Conservation (phyloP, 106 monocot species). For the Dendrobium huoshanense region DNA sequence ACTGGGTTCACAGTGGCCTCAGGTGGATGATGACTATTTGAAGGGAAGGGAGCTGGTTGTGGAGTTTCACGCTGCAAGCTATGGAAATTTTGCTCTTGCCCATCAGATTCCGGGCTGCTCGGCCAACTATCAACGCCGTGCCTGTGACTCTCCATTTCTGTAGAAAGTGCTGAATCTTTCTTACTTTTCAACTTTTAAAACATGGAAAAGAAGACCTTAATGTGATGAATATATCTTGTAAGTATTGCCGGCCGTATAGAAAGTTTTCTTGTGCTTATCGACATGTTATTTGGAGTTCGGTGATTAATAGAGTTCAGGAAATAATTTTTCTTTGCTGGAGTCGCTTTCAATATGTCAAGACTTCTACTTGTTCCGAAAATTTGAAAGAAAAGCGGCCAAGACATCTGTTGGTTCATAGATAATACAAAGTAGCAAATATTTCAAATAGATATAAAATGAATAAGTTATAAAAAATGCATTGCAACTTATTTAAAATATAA, state of each 20-base stretch:
- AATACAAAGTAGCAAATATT: no score
- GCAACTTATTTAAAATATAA: no score
- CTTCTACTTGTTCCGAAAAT: no score
- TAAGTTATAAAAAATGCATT: no score
- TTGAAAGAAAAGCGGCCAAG: no score
- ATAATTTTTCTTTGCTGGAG: neutral
- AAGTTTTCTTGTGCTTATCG: neutral
- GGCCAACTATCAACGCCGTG: neutral
- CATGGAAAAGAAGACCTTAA: neutral
- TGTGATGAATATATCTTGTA: neutral
- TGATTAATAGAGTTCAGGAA: neutral
- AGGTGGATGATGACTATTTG: neutral
- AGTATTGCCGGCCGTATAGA: neutral
- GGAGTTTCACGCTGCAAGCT: slow-evolving; percentile 1
- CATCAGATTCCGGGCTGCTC: neutral
- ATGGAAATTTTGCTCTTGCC: neutral
- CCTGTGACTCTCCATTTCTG: neutral
- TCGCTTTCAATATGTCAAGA: neutral
- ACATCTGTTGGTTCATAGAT: no score
- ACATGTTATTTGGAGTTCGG: neutral
- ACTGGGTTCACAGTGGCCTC: neutral
- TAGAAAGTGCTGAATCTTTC: neutral
- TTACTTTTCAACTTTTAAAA: neutral
- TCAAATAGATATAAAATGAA: no score
- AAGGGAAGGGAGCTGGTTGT: neutral